These are phyloP conservation scores for Diaporthe batatas DNA, from an alignment of 2,329 filamentous ascomycete species.

Conservation along the genomic window DNA sequence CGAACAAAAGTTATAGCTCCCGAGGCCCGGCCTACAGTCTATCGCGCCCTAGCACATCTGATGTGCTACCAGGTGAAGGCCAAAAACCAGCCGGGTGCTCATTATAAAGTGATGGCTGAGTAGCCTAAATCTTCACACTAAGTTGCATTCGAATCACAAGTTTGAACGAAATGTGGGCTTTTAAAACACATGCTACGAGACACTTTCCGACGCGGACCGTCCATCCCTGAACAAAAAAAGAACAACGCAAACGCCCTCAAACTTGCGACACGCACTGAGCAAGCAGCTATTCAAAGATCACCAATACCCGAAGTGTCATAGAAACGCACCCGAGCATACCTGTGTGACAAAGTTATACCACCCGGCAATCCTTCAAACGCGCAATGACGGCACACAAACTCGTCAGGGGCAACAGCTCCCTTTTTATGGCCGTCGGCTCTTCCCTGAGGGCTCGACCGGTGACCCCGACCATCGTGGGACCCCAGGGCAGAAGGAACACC, in stretches of 20 bases:
- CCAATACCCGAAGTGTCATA: slow-evolving; percentile 4
- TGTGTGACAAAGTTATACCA: slow-evolving; percentile 14
- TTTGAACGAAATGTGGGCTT: neutral
- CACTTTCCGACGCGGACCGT: neutral
- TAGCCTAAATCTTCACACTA: neutral
- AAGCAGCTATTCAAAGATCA: slow-evolving; percentile 6
- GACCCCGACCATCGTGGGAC: neutral
- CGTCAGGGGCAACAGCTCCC: neutral
- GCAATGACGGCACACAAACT: slow-evolving; percentile 21
- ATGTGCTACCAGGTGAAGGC: neutral
- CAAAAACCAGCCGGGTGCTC: neutral
- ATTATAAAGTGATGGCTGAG: neutral
- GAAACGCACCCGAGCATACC: neutral
- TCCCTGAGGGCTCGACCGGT: neutral
- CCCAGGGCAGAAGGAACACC: neutral
- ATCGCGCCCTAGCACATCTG: neutral
- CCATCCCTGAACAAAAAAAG: slow-evolving; percentile 19
- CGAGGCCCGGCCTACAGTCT: neutral
- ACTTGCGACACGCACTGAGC: slow-evolving; percentile 9
- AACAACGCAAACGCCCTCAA: slow-evolving; percentile 9
- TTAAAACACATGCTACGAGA: neutral
- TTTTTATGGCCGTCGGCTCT: slow-evolving; percentile 3
- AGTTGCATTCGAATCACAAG: neutral
- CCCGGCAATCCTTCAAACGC: neutral
- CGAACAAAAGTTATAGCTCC: slow-evolving; percentile 4